Base-by-base conservation (phyloP, 805 yeast genomes). In the Cephaloascus albidus region DNA sequence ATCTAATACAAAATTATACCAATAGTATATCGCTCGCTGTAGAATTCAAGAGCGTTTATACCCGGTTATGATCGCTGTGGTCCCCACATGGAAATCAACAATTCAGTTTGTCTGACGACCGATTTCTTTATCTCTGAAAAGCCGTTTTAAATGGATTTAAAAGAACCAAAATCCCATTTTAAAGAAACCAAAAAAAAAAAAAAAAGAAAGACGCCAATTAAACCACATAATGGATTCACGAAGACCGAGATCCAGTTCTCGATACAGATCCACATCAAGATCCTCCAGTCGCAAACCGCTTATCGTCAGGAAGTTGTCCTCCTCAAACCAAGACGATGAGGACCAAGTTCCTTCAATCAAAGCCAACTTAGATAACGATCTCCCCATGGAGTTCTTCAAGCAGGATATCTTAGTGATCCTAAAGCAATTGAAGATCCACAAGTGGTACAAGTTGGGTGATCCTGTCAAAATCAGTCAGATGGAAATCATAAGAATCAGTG, bases 381-480 rank as follows among this genome's bases (percentile, higher is more conserved):
- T 89, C 41, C 97, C 97, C 0, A 50, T 66, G n/a, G 90, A 82
- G 49, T 89, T 86, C 56, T 81, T 90, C 60, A 83, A 84, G 52
- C 84, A 82, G 44, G 96, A 89, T 54, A 65, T 90, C 33, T 55
- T 87, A 26, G 72, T 79, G 2, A 65, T 85, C 30, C 55, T 81
- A 27, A 80, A 81, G 47, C 65, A 71, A 6, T 61, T 93, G 42
- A 70, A 70, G 40, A 77, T 93, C 34, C 74, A 86, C 27, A 81
- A 83, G 57, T 93, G 98, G 98, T 76, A 79, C 49, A 68, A 68
- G 44, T 70, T 80, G 23, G 63, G 47, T 38, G 69, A 66, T 44
- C 54, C 55, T 3, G 50, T 51, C 45, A 49, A 64, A 6, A 57
- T 72, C 16, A 65, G 63, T 17, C 58, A 64, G 31, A 57, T 90